These are phyloP conservation scores for Starmera amethionina DNA, from an alignment of 805 yeast genomes.

Conservation along the genomic window DNA sequence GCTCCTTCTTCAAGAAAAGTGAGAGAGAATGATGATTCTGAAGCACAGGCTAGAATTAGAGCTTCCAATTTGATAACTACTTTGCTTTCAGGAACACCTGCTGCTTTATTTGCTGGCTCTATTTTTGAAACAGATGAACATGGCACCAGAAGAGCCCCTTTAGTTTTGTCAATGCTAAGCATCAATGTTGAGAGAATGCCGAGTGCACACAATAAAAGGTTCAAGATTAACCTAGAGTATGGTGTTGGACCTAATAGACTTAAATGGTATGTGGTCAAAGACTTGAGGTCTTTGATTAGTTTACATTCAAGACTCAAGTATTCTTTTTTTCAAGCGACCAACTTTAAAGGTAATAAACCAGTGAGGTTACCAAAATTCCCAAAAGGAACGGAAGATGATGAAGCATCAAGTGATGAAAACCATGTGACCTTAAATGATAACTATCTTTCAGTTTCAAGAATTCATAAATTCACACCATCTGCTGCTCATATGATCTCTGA, in stretches of 20 bases:
- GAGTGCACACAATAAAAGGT: slow-evolving; percentile 28
- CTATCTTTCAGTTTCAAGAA: slow-evolving; percentile 10
- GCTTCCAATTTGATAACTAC: slow-evolving; percentile 40
- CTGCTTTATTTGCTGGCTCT: slow-evolving; percentile 65
- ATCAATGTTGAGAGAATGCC: slow-evolving; percentile 48
- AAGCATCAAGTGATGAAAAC: slow-evolving; percentile 1
- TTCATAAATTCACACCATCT: too few relatives aligned
- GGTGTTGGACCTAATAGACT: slow-evolving; percentile 76
- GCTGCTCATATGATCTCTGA: not conserved
- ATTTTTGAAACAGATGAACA: slow-evolving; percentile 68
- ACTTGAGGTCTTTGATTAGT: slow-evolving; percentile 58
- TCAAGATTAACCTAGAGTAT: slow-evolving; percentile 72
- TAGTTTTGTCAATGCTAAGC: slow-evolving; percentile 64
- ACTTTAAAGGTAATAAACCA: slow-evolving; percentile 17
- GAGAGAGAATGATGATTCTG: slow-evolving; percentile 7
- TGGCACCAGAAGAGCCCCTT: slow-evolving; percentile 72
- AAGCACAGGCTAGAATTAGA: slow-evolving; percentile 18
- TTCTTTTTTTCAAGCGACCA: slow-evolving; percentile 29
- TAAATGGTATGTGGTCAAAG: slow-evolving; percentile 72
- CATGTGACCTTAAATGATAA: slow-evolving; percentile 12
- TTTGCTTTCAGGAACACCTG: slow-evolving; percentile 59
- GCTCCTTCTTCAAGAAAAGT: not conserved
- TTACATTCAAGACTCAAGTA: slow-evolving; percentile 63
- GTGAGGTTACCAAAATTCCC: slow-evolving; percentile 30
- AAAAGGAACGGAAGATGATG: slow-evolving; percentile 3